These are phyloP conservation scores for Pseudogymnoascus sp. DNA, from an alignment of 2,329 filamentous ascomycete genomes.

Conservation along the genomic window DNA sequence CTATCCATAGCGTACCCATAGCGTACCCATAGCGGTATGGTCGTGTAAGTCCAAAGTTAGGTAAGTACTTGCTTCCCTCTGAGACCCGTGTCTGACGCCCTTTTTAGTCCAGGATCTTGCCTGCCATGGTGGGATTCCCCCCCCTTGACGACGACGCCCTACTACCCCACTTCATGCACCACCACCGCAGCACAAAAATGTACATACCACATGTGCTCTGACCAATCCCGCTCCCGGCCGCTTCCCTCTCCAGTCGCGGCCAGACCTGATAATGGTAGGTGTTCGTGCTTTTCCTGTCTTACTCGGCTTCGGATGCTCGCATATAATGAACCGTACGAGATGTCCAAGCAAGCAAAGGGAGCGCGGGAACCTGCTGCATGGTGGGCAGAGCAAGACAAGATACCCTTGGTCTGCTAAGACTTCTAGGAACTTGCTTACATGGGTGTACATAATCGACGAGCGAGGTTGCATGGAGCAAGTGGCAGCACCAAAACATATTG, in stretches of 20 bases:
- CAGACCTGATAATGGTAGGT: neutral
- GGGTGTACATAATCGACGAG: neutral
- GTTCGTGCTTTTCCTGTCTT: conserved; percentile 2
- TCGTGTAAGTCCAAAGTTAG: neutral
- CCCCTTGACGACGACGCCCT: neutral
- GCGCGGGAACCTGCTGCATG: neutral
- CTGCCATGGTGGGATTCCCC: neutral
- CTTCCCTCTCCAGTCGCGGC: neutral
- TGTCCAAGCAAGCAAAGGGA: neutral
- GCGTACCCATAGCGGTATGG: neutral
- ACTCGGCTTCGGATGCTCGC: neutral
- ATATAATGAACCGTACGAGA: neutral
- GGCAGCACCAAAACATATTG: neutral
- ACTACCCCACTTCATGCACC: conserved; percentile 1
- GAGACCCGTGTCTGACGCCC: neutral
- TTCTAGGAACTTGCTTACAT: neutral
- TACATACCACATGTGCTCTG: neutral
- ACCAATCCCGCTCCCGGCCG: neutral
- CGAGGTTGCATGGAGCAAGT: neutral
- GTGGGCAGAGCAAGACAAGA: neutral
- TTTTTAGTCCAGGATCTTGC: neutral
- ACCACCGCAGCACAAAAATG: neutral
- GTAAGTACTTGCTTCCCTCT: neutral
- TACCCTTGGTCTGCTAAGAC: neutral
- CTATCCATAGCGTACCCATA: no score